phyloP scores from a whole-genome alignment of 371 early-diverging fungal genomes.

The Mucor velutinosus region DNA sequence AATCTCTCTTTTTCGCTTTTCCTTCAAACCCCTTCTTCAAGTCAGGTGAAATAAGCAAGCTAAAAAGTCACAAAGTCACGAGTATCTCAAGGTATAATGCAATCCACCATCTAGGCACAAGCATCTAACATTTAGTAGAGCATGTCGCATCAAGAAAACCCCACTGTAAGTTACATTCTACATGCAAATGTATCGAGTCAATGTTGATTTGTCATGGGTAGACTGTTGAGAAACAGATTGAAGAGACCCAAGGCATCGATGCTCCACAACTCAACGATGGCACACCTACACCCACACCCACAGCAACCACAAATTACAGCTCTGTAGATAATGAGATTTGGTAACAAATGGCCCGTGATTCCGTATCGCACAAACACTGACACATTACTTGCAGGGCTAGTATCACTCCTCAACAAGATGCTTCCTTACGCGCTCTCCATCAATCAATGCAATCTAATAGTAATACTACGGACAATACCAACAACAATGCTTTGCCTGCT shows the following conservation, averaged over 20 bases:
- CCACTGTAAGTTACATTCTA: not conserved
- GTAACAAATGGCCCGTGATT: not conserved
- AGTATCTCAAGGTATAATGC: constrained; percentile 9
- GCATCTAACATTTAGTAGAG: not conserved
- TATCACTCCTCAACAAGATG: constrained; percentile 23
- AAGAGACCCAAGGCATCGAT: not conserved
- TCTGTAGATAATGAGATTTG: constrained; percentile 10
- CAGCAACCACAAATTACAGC: not conserved
- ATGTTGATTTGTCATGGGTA: not conserved
- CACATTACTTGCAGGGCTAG: not conserved
- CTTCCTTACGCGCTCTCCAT: constrained; percentile 25
- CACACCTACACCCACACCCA: not conserved
- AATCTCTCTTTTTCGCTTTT: not conserved
- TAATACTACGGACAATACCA: not conserved
- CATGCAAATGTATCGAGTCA: not conserved
- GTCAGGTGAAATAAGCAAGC: constrained; percentile 21
- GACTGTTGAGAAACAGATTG: not conserved
- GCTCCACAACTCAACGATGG: not conserved
- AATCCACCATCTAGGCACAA: not conserved
- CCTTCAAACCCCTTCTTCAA: constrained; percentile 12
- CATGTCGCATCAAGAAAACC: not conserved
- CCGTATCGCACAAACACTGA: not conserved
- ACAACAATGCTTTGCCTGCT: not conserved
- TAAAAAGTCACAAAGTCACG: constrained; percentile 30
- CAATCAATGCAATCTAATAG: constrained; percentile 16